These are phyloP conservation scores for Podaxis sp. DNA, from an alignment of 768 basidiomycete genomes.

Conservation along the genomic window DNA sequence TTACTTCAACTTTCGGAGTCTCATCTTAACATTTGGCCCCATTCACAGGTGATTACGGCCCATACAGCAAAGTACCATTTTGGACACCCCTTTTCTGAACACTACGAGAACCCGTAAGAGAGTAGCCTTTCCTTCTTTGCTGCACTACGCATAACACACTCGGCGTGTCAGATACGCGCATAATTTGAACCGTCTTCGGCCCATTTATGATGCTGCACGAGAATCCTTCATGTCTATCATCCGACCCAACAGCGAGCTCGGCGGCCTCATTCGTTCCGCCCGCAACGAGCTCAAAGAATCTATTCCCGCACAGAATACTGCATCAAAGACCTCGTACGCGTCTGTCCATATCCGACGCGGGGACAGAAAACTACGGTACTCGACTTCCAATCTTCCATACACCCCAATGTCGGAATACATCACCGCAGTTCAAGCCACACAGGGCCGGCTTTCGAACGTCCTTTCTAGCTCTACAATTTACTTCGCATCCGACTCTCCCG, in stretches of 20 bases:
- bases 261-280: slow-evolving; percentile 43
- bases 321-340: slow-evolving; percentile 31
- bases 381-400: slow-evolving; percentile 41
- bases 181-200: slow-evolving; percentile 49
- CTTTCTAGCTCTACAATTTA: slow-evolving; percentile 37
- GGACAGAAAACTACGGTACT: slow-evolving; percentile 46
- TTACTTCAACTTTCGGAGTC: not conserved
- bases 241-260: slow-evolving; percentile 42
- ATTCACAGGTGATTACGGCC: slow-evolving; percentile 51
- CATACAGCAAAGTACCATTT: slow-evolving; percentile 65
- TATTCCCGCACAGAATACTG: slow-evolving; percentile 7
- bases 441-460: slow-evolving; percentile 28
- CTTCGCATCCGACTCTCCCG: slow-evolving; percentile 58
- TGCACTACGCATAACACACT: not conserved
- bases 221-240: slow-evolving; percentile 50
- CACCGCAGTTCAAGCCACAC: slow-evolving; percentile 35
- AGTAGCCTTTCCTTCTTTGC: not conserved
- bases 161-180: slow-evolving; percentile 42
- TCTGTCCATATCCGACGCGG: slow-evolving; percentile 64
- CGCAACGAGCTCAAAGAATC: slow-evolving; percentile 36
- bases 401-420: slow-evolving; percentile 40
- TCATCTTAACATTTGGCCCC: not conserved
- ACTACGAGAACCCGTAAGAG: slow-evolving; percentile 62
- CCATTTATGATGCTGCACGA: slow-evolving; percentile 43
- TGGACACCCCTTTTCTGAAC: slow-evolving; percentile 46